These are phyloP conservation scores for Cucurbita pepo DNA, from an alignment of 306 rosid species.

Conservation along the genomic window DNA sequence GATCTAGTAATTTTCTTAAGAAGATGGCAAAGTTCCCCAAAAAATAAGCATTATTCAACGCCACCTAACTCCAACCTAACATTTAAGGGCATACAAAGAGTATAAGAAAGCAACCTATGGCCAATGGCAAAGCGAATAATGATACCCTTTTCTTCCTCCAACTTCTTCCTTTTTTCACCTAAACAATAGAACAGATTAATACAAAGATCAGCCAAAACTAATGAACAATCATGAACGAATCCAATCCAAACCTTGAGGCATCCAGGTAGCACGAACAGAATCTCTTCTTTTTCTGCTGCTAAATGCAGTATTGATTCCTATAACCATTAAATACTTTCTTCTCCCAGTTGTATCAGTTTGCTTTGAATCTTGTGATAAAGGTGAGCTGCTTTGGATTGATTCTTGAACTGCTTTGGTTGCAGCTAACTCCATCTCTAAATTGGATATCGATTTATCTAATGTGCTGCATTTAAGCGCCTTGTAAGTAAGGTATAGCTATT, in stretches of 20 bases:
- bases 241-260: conserved; percentile 73
- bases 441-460: conserved; percentile 84
- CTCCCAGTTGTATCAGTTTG: conserved; percentile 32
- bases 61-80: background rate
- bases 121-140: conserved; percentile 88
- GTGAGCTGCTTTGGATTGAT: conserved; percentile 60
- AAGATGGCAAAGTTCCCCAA: background rate
- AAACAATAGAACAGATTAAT: background rate
- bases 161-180: conserved; percentile 89
- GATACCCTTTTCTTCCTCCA: conserved; percentile 97
- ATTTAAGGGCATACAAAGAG: background rate
- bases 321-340: conserved; percentile 76
- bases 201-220: background rate
- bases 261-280: conserved; percentile 92
- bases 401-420: conserved; percentile 84
- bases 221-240: background rate
- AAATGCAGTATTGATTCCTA: conserved; percentile 93
- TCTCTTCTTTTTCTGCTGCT: conserved; percentile 99
- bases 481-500: background rate
- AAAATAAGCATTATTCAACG: background rate
- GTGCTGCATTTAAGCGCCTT: conserved; percentile 28
- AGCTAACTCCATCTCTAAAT: conserved; percentile 84
- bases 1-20: background rate
- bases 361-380: conserved; percentile 40
- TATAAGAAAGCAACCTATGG: conserved; percentile 49